A percentile compares a stretch with the other conserved stretches of the same genome.
phyloP scores from a whole-genome alignment of 2,329 filamentous ascomycete genomes.

The Phoma sp. region DNA sequence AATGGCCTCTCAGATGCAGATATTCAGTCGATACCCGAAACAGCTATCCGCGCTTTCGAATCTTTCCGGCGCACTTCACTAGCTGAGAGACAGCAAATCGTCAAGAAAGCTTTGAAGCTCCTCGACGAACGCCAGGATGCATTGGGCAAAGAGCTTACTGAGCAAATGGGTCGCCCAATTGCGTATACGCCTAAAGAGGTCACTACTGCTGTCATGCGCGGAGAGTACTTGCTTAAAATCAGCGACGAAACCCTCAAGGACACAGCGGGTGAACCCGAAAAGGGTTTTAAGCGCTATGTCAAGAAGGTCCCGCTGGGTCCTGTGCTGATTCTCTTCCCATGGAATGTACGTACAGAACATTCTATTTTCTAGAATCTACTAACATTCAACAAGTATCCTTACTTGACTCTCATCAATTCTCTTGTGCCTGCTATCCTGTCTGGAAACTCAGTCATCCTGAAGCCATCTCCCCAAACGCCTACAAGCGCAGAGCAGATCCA shows the following conservation, averaged over 20 bases:
- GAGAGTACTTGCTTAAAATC: conserved; percentile 85
- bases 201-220: conserved; percentile 82
- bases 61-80: conserved; percentile 79
- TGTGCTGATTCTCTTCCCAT: conserved; percentile 88
- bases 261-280: conserved; percentile 81
- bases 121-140: conserved; percentile 77
- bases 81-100: conserved; percentile 77
- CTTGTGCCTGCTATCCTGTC: conserved; percentile 89
- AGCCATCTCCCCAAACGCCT: conserved; percentile 93
- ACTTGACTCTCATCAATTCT: conserved; percentile 91
- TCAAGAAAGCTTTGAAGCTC: conserved; percentile 78
- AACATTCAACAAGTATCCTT: conserved; percentile 76
- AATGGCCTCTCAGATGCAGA: conserved; percentile 76
- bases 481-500: conserved; percentile 87
- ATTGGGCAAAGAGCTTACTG: conserved; percentile 82
- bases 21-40: conserved; percentile 73
- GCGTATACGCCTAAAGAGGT: conserved; percentile 85
- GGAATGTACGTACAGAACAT: conserved; percentile 77
- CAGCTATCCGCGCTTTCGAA: conserved; percentile 77
- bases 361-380: conserved; percentile 20
- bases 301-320: conserved; percentile 87
- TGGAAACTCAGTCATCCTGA: conserved; percentile 90
- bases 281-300: conserved; percentile 90
- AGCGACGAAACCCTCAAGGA: conserved; percentile 80
- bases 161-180: conserved; percentile 95